A percentile compares a stretch with the other conserved stretches of the same genome.
phyloP scores from a whole-genome alignment of 257 asterid species.

The Solanum pimpinellifolium region DNA sequence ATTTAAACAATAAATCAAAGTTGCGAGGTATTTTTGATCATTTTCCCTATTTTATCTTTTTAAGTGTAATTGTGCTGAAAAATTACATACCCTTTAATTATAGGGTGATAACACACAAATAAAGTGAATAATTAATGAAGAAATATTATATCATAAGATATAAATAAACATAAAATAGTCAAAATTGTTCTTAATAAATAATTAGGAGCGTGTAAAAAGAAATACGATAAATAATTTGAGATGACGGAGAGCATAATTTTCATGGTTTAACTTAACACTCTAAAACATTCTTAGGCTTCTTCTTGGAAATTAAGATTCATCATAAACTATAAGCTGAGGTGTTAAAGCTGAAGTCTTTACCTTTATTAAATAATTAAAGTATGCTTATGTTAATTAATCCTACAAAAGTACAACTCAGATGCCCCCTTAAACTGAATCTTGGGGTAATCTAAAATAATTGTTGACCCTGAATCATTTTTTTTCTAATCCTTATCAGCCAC shows the following conservation, averaged over 20 bases:
- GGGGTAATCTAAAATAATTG: constrained; percentile 40
- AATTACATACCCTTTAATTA: neutral
- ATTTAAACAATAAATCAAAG: too few relatives aligned
- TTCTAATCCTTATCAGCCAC: constrained; percentile 21
- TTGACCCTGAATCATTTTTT: constrained; percentile 16
- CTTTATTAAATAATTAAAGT: neutral
- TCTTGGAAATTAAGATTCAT: too few relatives aligned
- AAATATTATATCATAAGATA: neutral
- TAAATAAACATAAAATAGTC: too few relatives aligned
- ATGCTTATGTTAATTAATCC: neutral
- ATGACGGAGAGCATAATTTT: neutral
- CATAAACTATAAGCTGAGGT: neutral
- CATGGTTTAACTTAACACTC: neutral
- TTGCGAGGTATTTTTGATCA: too few relatives aligned
- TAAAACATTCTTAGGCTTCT: neutral
- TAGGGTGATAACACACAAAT: neutral
- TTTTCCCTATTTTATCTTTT: too few relatives aligned
- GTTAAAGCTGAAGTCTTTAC: neutral
- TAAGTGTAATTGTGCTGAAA: too few relatives aligned
- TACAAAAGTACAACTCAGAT: constrained; percentile 5
- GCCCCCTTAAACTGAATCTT: constrained; percentile 67
- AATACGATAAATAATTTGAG: neutral
- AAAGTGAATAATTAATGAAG: too few relatives aligned
- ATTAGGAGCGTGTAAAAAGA: neutral
- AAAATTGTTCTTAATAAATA: neutral